Percentiles rank a stretch among this genome's conserved stretches.
Evolutionary conservation across 2,329 filamentous ascomycete genomes (phyloP).

Genomic region (Fusarium hainanense): DNA sequence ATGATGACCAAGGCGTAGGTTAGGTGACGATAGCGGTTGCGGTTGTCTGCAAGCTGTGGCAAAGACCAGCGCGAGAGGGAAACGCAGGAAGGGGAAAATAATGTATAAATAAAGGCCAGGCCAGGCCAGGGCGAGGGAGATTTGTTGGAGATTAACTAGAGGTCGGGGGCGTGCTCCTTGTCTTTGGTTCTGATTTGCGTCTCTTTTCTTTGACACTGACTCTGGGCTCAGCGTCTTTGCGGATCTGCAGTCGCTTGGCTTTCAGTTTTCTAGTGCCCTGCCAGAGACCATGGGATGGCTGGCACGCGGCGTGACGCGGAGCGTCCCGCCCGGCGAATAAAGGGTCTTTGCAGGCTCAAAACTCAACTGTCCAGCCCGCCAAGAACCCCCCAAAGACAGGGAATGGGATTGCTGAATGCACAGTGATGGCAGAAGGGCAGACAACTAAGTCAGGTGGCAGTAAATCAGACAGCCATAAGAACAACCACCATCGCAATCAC

Average conservation of each 20-base stretch:
- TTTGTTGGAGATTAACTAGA: slow-evolving; percentile 28
- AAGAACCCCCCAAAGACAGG: slow-evolving; percentile 11
- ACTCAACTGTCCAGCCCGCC: slow-evolving; percentile 24
- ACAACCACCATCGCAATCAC: slow-evolving; percentile 36
- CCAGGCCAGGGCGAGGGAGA: slow-evolving; percentile 25
- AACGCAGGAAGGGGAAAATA: slow-evolving; percentile 2
- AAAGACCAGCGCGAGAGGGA: slow-evolving; percentile 5
- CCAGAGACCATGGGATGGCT: slow-evolving; percentile 37
- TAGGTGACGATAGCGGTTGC: slow-evolving; percentile 22
- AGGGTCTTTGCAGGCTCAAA: slow-evolving; percentile 24
- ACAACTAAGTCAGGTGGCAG: slow-evolving; percentile 37
- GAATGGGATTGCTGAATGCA: slow-evolving; percentile 18
- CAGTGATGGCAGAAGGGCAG: slow-evolving; percentile 27
- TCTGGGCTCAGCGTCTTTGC: slow-evolving; percentile 33
- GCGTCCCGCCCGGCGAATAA: slow-evolving; percentile 41
- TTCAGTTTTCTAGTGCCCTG: slow-evolving; percentile 26
- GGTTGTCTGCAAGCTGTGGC: slow-evolving; percentile 12
- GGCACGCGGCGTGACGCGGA: slow-evolving; percentile 42
- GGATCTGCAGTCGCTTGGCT: slow-evolving; percentile 39
- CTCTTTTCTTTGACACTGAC: slow-evolving; percentile 32
- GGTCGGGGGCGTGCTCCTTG: slow-evolving; percentile 34
- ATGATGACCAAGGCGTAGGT: slow-evolving; percentile 38
- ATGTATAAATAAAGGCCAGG: slow-evolving; percentile 18
- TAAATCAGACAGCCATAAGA: slow-evolving; percentile 34
- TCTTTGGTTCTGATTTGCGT: slow-evolving; percentile 37